Base-by-base conservation (phyloP, 306 rosid species). In the Rosa chinensis region DNA sequence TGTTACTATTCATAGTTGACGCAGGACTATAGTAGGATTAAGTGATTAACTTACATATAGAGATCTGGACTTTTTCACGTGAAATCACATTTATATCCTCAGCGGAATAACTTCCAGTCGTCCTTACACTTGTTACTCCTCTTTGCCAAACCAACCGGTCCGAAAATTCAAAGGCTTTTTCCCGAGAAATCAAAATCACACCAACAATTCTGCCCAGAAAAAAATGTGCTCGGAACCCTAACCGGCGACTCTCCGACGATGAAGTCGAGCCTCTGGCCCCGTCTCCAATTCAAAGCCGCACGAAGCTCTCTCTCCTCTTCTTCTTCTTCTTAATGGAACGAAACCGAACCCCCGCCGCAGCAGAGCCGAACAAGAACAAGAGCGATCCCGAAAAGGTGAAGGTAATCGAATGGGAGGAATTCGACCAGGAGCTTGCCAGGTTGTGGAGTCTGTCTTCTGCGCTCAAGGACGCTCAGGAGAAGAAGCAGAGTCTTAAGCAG, bases 391-490 rank as follows among this genome's bases (percentile, higher is more conserved):
- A 90, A 49, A 82, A 86, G 78, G 75, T 77, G 64, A 86, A 83
- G 80, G 86, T 89, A 12, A 85, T 93, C 52, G 83, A 90, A 80
- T 95, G 99, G 97, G 98, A 93, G 81, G 98, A 91, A 55, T 91
- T 88, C 79, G 91, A 95, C 80, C 94, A 90, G 42, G 97, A 93
- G 78, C 92, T 93, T 58, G 98, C 94, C 1, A 82, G 91, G 86
- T 69, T 93, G 14, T 79, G 91, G 79, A 96, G 99, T 83, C 94
- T 96, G 25, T 93, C 99, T 76, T 84, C 91, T 63, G 98, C 98
- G 3, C 86, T 95, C 70, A 50, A 72, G 25, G 85, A 89, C 77
- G 88, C 96, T 59, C 88, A 84, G 45, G 84, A 89, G 62, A 93
- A 89, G 79, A 93, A 90, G 50, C 85, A 72, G n/a, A 77, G 18